Evolutionary conservation across 148 eudicot genomes (phyloP).

Genomic region (Rhododendron simsii): DNA sequence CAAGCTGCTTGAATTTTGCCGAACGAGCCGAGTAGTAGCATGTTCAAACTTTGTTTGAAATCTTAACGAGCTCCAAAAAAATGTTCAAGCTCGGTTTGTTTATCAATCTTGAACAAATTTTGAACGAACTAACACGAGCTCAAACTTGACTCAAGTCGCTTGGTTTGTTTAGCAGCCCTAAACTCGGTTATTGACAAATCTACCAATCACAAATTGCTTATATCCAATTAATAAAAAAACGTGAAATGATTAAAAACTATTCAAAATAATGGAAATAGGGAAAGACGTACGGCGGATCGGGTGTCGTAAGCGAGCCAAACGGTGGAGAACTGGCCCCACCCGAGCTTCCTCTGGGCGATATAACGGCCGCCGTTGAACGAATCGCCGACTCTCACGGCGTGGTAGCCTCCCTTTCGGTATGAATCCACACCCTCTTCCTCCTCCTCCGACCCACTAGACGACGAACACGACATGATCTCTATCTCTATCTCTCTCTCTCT

Average conservation of each 20-base stretch:
- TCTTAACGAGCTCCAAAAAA: no score
- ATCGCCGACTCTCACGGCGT: slow-evolving; percentile 82
- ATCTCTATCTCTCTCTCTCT: neutral
- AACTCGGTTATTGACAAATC: neutral
- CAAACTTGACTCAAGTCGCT: neutral
- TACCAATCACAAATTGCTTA: neutral
- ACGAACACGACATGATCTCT: slow-evolving; percentile 56
- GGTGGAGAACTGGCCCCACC: slow-evolving; percentile 94
- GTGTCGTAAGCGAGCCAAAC: slow-evolving; percentile 94
- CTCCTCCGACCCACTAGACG: slow-evolving; percentile 83
- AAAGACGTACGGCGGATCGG: slow-evolving; percentile 43
- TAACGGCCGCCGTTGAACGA: slow-evolving; percentile 70
- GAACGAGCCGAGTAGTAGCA: neutral
- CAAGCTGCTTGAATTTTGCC: neutral
- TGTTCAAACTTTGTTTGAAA: no score
- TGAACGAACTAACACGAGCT: neutral
- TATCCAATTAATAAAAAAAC: neutral
- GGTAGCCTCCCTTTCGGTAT: slow-evolving; percentile 84
- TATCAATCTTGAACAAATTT: no score
- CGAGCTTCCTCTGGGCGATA: slow-evolving; percentile 81
- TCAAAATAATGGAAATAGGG: neutral
- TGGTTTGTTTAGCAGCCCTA: no score
- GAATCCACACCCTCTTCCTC: slow-evolving; percentile 78
- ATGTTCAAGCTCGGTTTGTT: no score
- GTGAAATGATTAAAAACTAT: neutral